Base-by-base conservation (phyloP, 1,284 basidiomycete genomes). In the Pseudozyma pruni region DNA sequence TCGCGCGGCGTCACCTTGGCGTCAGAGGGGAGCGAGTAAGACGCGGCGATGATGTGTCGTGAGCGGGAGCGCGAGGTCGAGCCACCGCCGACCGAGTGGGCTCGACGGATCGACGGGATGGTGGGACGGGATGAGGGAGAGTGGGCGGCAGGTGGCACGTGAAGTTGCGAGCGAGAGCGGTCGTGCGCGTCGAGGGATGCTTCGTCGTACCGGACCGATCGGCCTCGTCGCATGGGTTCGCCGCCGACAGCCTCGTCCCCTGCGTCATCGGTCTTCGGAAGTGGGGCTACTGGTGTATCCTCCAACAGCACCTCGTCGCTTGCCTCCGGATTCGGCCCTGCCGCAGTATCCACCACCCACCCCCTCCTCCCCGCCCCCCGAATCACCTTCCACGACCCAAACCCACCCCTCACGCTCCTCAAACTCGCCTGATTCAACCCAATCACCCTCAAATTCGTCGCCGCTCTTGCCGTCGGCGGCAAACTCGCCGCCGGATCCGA, bases 341-440 rank as follows among this genome's bases (percentile, higher is more conserved):
- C 90, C 14, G 91, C 90, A 0, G 89, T 87, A 81, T 96, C 92
- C 53, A 95, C 92, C 76, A 94, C 96, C 94, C 95, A 98, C 2
- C 93, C 94, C 38, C 95, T 85, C 0, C 93, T 90, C 3, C 95
- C 95, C 79, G 96, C 94, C 76, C 92, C 94, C 72, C 88, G 87
- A 34, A 98, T 86, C 58, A 92, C 90, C 58, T 90, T 88, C 95
- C 95, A 98, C 1, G 89, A 84, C 3, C 89, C 89, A 0, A 89
- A 90, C 4, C 93, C 93, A 1, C 87, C 87, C 8, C 90, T 89
- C 0, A 94, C 85, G 8, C 86, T 86, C 44, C 87, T 86, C 7
- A 98, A 86, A 70, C 92, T 86, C 4, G 88, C 85, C n/a, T 88
- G 86, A 23, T 90, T 89, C 17, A 98, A 85, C 83, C 97, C 95